A percentile compares a stretch with the other conserved stretches of the same genome.
phyloP scores from a whole-genome alignment of 805 yeast species.

The Teunomyces tritomae region DNA sequence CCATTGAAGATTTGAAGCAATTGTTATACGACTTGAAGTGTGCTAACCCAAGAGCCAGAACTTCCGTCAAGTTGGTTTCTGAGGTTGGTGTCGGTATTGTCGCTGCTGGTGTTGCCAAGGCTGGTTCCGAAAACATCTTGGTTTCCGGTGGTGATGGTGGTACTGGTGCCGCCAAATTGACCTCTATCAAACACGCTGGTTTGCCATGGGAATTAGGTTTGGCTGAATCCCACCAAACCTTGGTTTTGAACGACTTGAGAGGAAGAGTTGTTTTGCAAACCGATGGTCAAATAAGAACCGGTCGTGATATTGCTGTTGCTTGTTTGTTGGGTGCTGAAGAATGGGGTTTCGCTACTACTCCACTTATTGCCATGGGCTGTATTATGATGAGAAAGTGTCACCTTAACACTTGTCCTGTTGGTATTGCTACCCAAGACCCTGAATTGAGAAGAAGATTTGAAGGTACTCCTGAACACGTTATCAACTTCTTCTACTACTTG shows the following conservation, averaged over 20 bases:
- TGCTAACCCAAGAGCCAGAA: conserved; percentile 94
- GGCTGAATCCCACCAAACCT: conserved; percentile 97
- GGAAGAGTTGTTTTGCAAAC: conserved; percentile 95
- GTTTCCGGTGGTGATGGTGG: conserved; percentile 99
- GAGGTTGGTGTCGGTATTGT: conserved; percentile 99
- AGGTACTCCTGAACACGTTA: conserved; percentile 98
- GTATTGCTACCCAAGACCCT: conserved; percentile 98
- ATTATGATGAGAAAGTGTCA: conserved; percentile 96
- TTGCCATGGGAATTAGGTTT: conserved; percentile 98
- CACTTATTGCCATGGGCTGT: conserved; percentile 96
- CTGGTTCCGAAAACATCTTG: conserved; percentile 94
- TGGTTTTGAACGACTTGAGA: conserved; percentile 92
- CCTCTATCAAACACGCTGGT: conserved; percentile 96
- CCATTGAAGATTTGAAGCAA: conserved; percentile 96
- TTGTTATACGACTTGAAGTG: conserved; percentile 94
- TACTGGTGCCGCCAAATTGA: conserved; percentile 98
- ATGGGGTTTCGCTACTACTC: conserved; percentile 97
- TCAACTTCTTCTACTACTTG: conserved; percentile 93
- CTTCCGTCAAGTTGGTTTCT: conserved; percentile 92
- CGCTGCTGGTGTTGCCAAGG: conserved; percentile 99
- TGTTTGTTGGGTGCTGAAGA: conserved; percentile 97
- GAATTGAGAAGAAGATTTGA: conserved; percentile 84
- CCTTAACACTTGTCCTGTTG: conserved; percentile 93
- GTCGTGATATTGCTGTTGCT: conserved; percentile 95
- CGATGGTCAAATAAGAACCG: conserved; percentile 97